Evolutionary conservation across 306 rosid species (phyloP), one percentile per base, ranked within the genome.

Genomic region (Bauhinia variegata): DNA sequence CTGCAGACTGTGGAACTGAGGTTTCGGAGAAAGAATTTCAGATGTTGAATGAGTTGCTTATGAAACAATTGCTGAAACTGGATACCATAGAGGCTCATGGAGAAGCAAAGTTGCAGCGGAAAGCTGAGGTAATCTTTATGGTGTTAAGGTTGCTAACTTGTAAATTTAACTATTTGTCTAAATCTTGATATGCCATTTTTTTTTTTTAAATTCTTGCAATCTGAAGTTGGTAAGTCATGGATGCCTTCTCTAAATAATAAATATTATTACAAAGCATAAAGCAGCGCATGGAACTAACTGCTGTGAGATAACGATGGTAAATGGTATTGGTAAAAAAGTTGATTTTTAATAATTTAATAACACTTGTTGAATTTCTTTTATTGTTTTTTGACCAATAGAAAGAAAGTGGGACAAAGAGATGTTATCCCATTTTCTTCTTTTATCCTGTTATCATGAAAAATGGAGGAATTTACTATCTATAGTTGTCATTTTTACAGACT

Each of bases 51-150:
- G 98, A 92, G 83, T 62, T 92, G 83, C 96, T 92, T 17, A 89
- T 87, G 98, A 83, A 83, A 65, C 89, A 89, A 68, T 74, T 89
- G 85, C 81, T 92, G 89, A 84, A 86, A 60, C 63, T 92, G 82
- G 98, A 89, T 70, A 59, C 89, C 23, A 89, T 89, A 61, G 74
- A 86, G 73, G 98, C 96, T 67, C 96, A 89, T 64, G 98, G 96
- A 43, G 91, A 84, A 70, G 87, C 88, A 4, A 92, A 82, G 79
- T 14, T 86, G 81, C 96, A 84, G 81, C 83, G 98, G 63, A 92
- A 86, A 81, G 82, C 88, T 0, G 98, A 92, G 98, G 98, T 92
- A 50, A 75, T 57, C 4, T 52, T 70, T 49, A 3, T 13, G 53
- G 18, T 73, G 8, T 36, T 34, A 13, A 23, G 54, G 28, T 52